Evolutionary conservation across 495 filamentous ascomycete genomes (phyloP).

Genomic region (Annulohypoxylon stygium): DNA sequence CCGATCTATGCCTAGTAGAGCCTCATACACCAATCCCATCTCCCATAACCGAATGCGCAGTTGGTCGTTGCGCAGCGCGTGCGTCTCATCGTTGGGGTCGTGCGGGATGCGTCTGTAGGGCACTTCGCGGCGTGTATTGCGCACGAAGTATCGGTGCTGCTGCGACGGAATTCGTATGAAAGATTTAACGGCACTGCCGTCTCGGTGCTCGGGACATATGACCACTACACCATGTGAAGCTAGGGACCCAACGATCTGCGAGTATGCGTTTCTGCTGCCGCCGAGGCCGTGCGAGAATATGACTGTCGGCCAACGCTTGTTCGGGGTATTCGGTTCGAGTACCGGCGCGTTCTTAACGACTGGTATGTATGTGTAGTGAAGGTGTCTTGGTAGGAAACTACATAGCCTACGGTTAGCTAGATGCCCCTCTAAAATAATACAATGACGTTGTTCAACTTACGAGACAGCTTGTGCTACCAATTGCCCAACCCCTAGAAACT

Average conservation of each 20-base stretch:
- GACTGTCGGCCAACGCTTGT: conserved; percentile 76
- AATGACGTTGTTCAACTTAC: conserved; percentile 56
- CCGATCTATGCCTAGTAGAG: conserved; percentile 70
- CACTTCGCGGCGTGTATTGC: conserved; percentile 52
- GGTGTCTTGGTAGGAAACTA: conserved; percentile 71
- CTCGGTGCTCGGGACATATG: conserved; percentile 80
- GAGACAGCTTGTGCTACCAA: conserved; percentile 70
- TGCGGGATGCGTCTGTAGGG: conserved; percentile 67
- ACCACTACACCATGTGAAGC: conserved; percentile 83
- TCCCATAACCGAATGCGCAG: conserved; percentile 81
- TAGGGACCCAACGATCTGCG: conserved; percentile 75
- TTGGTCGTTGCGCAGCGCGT: conserved; percentile 72
- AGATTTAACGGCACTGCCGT: conserved; percentile 76
- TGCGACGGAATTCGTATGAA: conserved; percentile 66
- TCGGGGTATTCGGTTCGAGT: conserved; percentile 47
- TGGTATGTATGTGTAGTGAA: conserved; percentile 73
- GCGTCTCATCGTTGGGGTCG: conserved; percentile 66
- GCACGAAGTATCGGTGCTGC: conserved; percentile 51
- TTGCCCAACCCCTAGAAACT: conserved; percentile 72
- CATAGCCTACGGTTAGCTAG: conserved; percentile 14
- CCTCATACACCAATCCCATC: conserved; percentile 71
- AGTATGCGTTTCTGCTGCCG: conserved; percentile 80
- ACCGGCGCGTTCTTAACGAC: conserved; percentile 60
- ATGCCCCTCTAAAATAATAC: neutral
- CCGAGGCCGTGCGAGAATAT: conserved; percentile 86